Percentiles rank a stretch among this genome's conserved stretches.
These are phyloP conservation scores for Ogataea populi-albae DNA, from an alignment of 805 yeast genomes.

Conservation along the genomic window DNA sequence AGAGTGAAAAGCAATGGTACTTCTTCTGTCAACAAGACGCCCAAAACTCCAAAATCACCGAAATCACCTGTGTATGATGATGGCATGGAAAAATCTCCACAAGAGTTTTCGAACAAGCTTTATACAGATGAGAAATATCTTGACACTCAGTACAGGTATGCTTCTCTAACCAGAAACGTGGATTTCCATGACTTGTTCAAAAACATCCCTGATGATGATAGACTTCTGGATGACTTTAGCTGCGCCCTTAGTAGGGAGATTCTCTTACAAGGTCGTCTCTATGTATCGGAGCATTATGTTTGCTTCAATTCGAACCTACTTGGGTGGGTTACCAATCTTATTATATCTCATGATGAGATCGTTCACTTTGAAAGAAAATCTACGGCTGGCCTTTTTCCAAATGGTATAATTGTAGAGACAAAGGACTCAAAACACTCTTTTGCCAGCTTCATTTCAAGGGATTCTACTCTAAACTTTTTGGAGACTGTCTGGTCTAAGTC, in stretches of 20 bases:
- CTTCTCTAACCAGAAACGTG: slow-evolving; percentile 58
- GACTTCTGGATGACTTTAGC: slow-evolving; percentile 78
- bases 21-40: slow-evolving; percentile 9
- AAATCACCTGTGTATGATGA: slow-evolving; percentile 18
- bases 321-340: slow-evolving; percentile 86
- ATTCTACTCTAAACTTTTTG: slow-evolving; percentile 68
- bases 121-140: slow-evolving; percentile 58
- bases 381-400: slow-evolving; percentile 88
- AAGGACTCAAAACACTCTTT: slow-evolving; percentile 64
- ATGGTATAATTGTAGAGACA: slow-evolving; percentile 76
- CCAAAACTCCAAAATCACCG: slow-evolving; percentile 7
- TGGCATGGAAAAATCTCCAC: slow-evolving; percentile 16
- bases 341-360: slow-evolving; percentile 70
- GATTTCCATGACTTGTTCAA: slow-evolving; percentile 79
- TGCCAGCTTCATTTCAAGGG: slow-evolving; percentile 85
- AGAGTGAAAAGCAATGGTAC: slow-evolving; percentile 20
- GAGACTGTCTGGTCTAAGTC: slow-evolving; percentile 64
- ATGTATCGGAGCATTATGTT: slow-evolving; percentile 70
- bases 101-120: slow-evolving; percentile 36
- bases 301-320: slow-evolving; percentile 85
- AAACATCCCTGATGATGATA: slow-evolving; percentile 63
- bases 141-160: slow-evolving; percentile 60
- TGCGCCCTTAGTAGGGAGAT: slow-evolving; percentile 90
- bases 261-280: slow-evolving; percentile 81
- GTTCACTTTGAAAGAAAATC: slow-evolving; percentile 71